These are phyloP conservation scores for Pyrus bretschneideri DNA, from an alignment of 306 rosid species.

Conservation along the genomic window DNA sequence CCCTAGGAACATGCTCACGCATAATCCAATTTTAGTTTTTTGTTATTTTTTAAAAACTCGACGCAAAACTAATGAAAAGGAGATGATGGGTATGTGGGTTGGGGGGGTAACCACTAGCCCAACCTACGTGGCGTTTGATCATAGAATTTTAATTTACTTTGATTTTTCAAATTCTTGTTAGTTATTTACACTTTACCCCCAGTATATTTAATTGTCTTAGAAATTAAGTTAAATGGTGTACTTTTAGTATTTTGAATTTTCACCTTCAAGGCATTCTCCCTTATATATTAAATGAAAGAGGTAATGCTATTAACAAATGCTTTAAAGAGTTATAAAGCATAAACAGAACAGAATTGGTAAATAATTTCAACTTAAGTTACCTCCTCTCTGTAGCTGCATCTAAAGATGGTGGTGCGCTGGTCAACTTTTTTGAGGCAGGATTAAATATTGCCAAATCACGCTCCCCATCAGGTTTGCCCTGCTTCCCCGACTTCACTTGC, in stretches of 20 bases:
- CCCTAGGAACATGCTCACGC: no score
- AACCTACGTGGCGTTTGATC: not conserved
- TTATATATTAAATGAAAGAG: not conserved
- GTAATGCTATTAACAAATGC: not conserved
- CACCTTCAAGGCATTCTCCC: not conserved
- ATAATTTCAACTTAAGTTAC: conserved; percentile 24
- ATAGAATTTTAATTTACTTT: no score
- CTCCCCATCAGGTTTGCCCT: conserved; percentile 25
- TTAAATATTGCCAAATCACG: conserved; percentile 20
- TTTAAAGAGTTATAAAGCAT: not conserved
- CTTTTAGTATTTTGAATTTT: not conserved
- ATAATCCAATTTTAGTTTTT: not conserved
- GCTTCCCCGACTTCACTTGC: conserved; percentile 27
- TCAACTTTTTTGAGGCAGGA: conserved; percentile 23
- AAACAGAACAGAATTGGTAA: not conserved
- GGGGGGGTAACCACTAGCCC: not conserved
- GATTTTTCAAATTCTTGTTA: not conserved
- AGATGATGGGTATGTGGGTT: not conserved
- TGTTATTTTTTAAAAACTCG: no score
- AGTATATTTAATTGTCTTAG: not conserved
- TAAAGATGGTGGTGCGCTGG: conserved; percentile 27
- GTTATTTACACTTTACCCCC: not conserved
- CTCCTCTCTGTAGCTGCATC: conserved; percentile 69
- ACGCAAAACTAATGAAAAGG: not conserved
- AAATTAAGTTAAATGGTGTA: not conserved